Percentiles rank a stretch among this genome's conserved stretches.
Conservation (phyloP, 2,329 filamentous ascomycete species). For the Teratosphaeria zuluensis region DNA sequence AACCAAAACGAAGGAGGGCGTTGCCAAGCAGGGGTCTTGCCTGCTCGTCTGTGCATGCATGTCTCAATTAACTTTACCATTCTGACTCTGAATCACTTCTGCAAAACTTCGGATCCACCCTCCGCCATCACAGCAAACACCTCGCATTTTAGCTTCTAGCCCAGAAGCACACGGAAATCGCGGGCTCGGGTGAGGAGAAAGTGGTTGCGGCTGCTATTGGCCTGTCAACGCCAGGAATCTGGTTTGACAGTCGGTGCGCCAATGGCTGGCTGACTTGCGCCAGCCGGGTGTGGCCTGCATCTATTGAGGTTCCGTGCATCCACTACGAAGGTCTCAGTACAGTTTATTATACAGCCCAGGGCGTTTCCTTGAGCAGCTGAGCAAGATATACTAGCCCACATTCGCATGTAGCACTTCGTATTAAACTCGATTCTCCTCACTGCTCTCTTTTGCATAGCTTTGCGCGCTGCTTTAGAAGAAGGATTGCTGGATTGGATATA, state of each 20-base stretch:
- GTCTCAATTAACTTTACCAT: background rate
- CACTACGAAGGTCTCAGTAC: background rate
- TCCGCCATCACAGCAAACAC: background rate
- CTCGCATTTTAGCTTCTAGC: background rate
- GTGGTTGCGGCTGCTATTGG: background rate
- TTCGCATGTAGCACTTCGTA: background rate
- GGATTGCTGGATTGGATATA: background rate
- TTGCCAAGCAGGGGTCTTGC: background rate
- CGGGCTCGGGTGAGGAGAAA: background rate
- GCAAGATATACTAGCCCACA: background rate
- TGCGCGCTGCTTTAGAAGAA: background rate
- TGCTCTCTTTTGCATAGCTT: background rate
- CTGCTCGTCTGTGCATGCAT: background rate
- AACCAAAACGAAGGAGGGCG: background rate
- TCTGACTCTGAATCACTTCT: background rate
- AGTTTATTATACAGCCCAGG: background rate
- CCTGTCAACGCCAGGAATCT: background rate
- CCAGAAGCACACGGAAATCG: background rate
- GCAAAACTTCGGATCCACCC: background rate
- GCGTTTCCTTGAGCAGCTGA: background rate
- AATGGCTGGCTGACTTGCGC: background rate
- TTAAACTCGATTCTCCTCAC: background rate
- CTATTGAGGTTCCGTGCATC: background rate
- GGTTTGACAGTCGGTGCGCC: background rate
- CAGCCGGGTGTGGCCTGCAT: background rate